Evolutionary conservation across 208 protist genomes (phyloP).

Genomic region (Wallacemonas rigidus): DNA sequence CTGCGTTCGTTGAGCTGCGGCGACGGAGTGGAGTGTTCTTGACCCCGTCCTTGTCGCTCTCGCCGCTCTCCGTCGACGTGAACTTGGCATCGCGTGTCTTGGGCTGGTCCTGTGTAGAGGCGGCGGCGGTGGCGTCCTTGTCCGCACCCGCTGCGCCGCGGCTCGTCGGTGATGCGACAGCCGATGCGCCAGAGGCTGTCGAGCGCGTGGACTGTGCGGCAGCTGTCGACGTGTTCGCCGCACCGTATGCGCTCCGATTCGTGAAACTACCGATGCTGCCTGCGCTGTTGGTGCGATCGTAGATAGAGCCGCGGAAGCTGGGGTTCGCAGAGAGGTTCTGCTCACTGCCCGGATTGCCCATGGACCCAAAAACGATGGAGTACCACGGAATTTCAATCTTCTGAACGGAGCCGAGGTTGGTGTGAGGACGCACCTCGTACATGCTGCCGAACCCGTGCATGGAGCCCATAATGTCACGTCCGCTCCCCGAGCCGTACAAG

Average conservation of each 20-base stretch:
- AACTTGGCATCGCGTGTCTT: constrained; percentile 12
- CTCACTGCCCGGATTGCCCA: constrained; percentile 16
- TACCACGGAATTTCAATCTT: constrained; percentile 47
- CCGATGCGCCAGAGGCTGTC: constrained; percentile 4
- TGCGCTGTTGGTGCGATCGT: constrained; percentile 3
- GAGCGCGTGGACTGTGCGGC: neutral
- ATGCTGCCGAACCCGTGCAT: constrained; percentile 55
- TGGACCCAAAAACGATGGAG: constrained; percentile 36
- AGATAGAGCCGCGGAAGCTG: constrained; percentile 29
- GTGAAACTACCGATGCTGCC: constrained; percentile 6
- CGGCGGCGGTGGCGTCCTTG: constrained; percentile 15
- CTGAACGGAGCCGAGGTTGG: constrained; percentile 38
- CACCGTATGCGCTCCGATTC: neutral
- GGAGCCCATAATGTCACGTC: constrained; percentile 37
- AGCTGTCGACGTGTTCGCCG: neutral
- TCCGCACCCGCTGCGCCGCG: constrained; percentile 17
- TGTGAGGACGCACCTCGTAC: constrained; percentile 39
- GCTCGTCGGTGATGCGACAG: neutral
- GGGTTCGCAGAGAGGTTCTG: constrained; percentile 21
- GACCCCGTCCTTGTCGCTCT: neutral
- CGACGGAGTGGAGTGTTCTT: neutral
- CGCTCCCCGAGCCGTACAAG: constrained; percentile 35
- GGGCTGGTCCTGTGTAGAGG: neutral
- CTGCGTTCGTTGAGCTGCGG: neutral
- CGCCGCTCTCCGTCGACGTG: neutral